Conservation (phyloP, 2,329 filamentous ascomycete species). For the Fusarium abutilonis region DNA sequence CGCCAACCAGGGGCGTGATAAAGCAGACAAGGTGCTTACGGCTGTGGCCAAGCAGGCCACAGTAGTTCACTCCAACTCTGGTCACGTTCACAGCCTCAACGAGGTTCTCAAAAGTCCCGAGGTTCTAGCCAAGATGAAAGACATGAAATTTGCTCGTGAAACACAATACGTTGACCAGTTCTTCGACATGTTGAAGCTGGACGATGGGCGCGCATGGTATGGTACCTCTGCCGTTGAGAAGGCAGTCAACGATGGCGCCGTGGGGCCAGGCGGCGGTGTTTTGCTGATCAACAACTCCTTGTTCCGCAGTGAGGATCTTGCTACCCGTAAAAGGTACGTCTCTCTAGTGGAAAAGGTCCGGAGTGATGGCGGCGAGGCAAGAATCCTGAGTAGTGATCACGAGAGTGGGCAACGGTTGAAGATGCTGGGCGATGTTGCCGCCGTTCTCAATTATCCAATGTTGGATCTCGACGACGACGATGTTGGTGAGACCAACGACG, state of each 20-base stretch:
- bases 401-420: constrained; percentile 90
- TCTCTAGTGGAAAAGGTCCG: constrained; percentile 87
- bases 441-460: constrained; percentile 89
- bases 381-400: constrained; percentile 91
- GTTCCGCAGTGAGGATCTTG: constrained; percentile 84
- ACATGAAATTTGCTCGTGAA: constrained; percentile 89
- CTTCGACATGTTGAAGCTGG: constrained; percentile 77
- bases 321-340: constrained; percentile 82
- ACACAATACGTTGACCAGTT: constrained; percentile 87
- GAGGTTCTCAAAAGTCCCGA: constrained; percentile 86
- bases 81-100: constrained; percentile 85
- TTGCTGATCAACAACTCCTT: constrained; percentile 87
- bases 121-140: constrained; percentile 78
- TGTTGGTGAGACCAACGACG: constrained; percentile 48
- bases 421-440: constrained; percentile 86
- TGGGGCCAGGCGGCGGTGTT: constrained; percentile 85
- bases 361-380: constrained; percentile 84
- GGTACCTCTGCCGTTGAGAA: constrained; percentile 82
- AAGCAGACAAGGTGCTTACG: constrained; percentile 74
- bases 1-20: constrained; percentile 66
- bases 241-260: constrained; percentile 86
- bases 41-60: constrained; percentile 69
- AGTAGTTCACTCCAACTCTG: constrained; percentile 85
- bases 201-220: constrained; percentile 92
- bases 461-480: constrained; percentile 80